Conservation (phyloP, 2,329 filamentous ascomycete genomes). For the Neonectria coccinea region DNA sequence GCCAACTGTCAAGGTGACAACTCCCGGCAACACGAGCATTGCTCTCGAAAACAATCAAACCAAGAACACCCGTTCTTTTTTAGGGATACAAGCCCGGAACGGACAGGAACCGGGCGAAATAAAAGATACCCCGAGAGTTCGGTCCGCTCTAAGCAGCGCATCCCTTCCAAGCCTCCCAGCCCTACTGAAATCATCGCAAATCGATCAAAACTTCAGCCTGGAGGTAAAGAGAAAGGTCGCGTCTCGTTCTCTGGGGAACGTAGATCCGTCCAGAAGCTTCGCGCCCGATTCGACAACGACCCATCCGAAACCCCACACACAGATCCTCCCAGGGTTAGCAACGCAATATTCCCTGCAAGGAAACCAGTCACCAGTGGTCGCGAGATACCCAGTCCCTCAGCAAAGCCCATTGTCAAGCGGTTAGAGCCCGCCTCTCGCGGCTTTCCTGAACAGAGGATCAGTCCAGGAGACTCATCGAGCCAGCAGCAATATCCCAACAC, state of each 20-base stretch:
- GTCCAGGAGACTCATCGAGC: conserved; percentile 10
- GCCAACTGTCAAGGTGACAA: conserved; percentile 17
- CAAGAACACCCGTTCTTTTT: conserved; percentile 49
- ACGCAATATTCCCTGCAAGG: conserved; percentile 16
- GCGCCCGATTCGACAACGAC: conserved; percentile 30
- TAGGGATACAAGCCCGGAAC: conserved; percentile 46
- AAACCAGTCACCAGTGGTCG: conserved; percentile 23
- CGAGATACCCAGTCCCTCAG: conserved; percentile 2
- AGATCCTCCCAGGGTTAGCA: conserved; percentile 11
- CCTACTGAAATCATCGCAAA: conserved; percentile 3
- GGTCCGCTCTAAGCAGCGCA: conserved; percentile 21
- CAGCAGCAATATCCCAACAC: conserved; percentile 8
- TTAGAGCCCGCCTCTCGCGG: conserved; percentile 32
- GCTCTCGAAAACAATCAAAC: conserved; percentile 12
- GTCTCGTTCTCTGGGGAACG: conserved; percentile 12
- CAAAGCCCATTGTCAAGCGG: conserved; percentile 12
- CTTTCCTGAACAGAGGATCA: background rate
- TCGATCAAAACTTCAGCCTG: conserved; percentile 20
- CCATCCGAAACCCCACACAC: conserved; percentile 27
- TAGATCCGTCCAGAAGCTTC: conserved; percentile 16
- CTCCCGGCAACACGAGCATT: background rate
- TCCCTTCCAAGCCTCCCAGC: conserved; percentile 19
- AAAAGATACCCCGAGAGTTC: background rate
- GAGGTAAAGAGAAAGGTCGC: conserved; percentile 18
- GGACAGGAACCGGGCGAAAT: conserved; percentile 31